phyloP scores from a whole-genome alignment of 1,284 basidiomycete species.

The Microstroma glucosiphilum region DNA sequence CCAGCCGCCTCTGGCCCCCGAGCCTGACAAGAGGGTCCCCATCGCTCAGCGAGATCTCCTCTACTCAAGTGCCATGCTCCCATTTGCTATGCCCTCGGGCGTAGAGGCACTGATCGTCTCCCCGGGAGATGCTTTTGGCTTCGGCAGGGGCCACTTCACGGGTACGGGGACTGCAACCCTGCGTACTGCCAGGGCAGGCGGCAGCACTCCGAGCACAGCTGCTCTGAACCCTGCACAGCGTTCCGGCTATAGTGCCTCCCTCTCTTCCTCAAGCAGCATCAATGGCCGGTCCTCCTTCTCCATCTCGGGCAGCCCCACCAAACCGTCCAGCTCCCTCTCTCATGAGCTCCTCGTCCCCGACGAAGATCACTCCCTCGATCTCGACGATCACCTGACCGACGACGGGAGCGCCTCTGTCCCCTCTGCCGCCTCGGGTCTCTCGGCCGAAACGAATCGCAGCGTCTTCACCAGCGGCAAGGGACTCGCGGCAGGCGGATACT shows the following conservation, averaged over 20 bases:
- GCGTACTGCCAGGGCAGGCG: conserved; percentile 21
- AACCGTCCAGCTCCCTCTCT: no score
- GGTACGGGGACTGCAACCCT: conserved; percentile 36
- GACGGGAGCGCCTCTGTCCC: background rate
- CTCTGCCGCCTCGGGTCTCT: conserved; percentile 9
- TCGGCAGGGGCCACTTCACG: conserved; percentile 39
- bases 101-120: conserved; percentile 67
- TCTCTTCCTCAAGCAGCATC: conserved; percentile 13
- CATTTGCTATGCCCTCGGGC: conserved; percentile 72
- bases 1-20: conserved; percentile 31
- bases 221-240: background rate
- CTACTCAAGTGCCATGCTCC: conserved; percentile 86
- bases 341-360: background rate
- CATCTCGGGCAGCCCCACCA: background rate
- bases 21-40: conserved; percentile 20
- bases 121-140: conserved; percentile 54
- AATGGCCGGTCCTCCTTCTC: background rate
- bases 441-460: conserved; percentile 14
- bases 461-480: conserved; percentile 38
- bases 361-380: background rate
- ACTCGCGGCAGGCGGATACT: conserved; percentile 30
- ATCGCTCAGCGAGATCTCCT: conserved; percentile 50
- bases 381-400: background rate
- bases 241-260: conserved; percentile 11
- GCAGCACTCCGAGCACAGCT: background rate